Percentiles rank a stretch among this genome's conserved stretches.
phyloP scores from a whole-genome alignment of 2,329 filamentous ascomycete genomes.

The Pestalotiopsis sp. region DNA sequence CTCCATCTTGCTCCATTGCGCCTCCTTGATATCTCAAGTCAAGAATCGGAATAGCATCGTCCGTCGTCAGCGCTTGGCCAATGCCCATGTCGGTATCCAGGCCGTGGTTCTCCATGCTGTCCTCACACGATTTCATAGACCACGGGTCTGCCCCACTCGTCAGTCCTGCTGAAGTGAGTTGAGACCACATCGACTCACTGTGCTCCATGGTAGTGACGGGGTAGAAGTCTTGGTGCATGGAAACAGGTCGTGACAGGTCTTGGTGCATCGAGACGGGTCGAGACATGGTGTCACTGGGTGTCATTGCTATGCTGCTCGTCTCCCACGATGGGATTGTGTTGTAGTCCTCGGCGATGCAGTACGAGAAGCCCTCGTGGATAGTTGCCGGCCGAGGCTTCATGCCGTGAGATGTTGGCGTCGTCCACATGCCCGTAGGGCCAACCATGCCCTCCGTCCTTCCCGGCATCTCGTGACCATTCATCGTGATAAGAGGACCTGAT shows the following conservation, averaged over 20 bases:
- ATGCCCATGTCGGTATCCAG: slow-evolving; percentile 62
- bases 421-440: slow-evolving; percentile 53
- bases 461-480: slow-evolving; percentile 54
- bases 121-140: slow-evolving; percentile 60
- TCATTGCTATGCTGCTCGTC: slow-evolving; percentile 50
- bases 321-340: slow-evolving; percentile 59
- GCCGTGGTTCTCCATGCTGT: slow-evolving; percentile 56
- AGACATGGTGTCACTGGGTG: slow-evolving; percentile 53
- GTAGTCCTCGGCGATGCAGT: slow-evolving; percentile 57
- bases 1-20: slow-evolving; percentile 51
- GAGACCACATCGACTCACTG: slow-evolving; percentile 40
- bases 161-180: slow-evolving; percentile 19
- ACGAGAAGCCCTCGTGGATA: slow-evolving; percentile 64
- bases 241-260: slow-evolving; percentile 54
- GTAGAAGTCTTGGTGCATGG: slow-evolving; percentile 60
- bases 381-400: slow-evolving; percentile 58
- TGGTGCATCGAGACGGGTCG: slow-evolving; percentile 61
- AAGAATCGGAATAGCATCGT: slow-evolving; percentile 65
- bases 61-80: slow-evolving; percentile 63
- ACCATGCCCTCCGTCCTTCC: slow-evolving; percentile 50
- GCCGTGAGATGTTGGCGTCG: slow-evolving; percentile 54
- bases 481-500: slow-evolving; percentile 43
- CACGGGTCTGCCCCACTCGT: slow-evolving; percentile 42
- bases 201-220: slow-evolving; percentile 51
- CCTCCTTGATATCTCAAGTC: slow-evolving; percentile 57